A percentile compares a stretch with the other conserved stretches of the same genome.
These are phyloP conservation scores for Cucurbita ficifolia DNA, from an alignment of 306 rosid genomes.

Conservation along the genomic window DNA sequence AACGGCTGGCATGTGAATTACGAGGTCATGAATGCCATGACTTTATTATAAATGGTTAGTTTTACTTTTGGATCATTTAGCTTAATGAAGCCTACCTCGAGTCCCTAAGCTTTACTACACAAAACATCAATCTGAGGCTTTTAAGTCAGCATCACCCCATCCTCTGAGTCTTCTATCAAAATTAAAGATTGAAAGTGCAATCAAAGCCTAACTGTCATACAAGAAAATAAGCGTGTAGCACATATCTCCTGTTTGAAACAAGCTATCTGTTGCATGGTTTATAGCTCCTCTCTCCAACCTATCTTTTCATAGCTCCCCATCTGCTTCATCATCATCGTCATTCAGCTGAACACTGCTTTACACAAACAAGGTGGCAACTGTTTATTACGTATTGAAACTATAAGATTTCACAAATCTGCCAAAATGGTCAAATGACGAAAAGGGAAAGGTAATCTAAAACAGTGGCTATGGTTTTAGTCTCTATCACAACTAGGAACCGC, in stretches of 20 bases:
- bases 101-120: neutral
- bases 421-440: neutral
- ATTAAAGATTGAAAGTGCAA: neutral
- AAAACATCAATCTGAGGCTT: neutral
- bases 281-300: neutral
- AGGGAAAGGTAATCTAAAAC: neutral
- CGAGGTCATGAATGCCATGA: neutral
- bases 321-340: neutral
- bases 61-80: neutral
- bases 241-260: neutral
- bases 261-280: neutral
- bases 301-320: conserved; percentile 2
- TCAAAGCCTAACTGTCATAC: neutral
- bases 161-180: neutral
- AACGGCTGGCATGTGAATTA: neutral
- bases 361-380: neutral
- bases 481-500: neutral
- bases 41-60: neutral
- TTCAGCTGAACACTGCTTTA: neutral
- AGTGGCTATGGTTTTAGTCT: neutral
- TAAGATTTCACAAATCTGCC: neutral
- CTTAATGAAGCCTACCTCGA: neutral
- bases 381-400: neutral
- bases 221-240: neutral
- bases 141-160: neutral